Evolutionary conservation across 495 filamentous ascomycete genomes (phyloP), one percentile per base, ranked within the genome.

Genomic region (Cladorrhinum samala): DNA sequence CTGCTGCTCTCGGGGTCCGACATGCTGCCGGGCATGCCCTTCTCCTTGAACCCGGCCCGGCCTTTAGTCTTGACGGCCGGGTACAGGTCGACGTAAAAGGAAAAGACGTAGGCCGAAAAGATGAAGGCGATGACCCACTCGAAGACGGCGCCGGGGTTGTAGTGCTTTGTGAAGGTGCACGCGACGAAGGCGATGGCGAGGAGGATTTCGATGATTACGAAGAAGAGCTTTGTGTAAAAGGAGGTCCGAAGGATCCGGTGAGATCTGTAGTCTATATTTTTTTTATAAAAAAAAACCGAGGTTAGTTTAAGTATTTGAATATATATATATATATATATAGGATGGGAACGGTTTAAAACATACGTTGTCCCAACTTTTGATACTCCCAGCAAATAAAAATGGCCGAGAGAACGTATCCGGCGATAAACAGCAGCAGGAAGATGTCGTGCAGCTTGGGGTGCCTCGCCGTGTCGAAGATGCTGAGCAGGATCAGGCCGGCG

Each of bases 381-480:
- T 95, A 96, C 60, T 96, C 91, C 69, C 81, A 81, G 72, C 89
- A 94, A 55, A 91, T 86, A 61, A 90, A 86, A 49, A 95, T 80
- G 37, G 90, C 90, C 16, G 83, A 87, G 25, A 95, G 60, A 21
- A 95, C 69, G 62, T 92, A 86, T n/a, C 84, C 88, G 48, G 66
- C 85, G 71, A 97, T 87, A 68, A 97, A 97, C 38, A 97, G 66
- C 1, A 81, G 68, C 46, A 97, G 71, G 67, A 95, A 95, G 7
- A 84, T 71, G 58, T 88, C 75, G 67, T 98, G 93, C 38, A 87
- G 59, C 9, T 61, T 58, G 0, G 76, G 77, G 62, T 97, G 78
- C 25, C 72, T 70, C 1, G 73, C 55, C 0, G 89, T 94, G 68
- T 98, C 90, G 66, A 95, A 96, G 50, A 92, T 80, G 30, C 83